phyloP scores from a whole-genome alignment of 2,329 filamentous ascomycete genomes.

The Botryotinia narcissicola region DNA sequence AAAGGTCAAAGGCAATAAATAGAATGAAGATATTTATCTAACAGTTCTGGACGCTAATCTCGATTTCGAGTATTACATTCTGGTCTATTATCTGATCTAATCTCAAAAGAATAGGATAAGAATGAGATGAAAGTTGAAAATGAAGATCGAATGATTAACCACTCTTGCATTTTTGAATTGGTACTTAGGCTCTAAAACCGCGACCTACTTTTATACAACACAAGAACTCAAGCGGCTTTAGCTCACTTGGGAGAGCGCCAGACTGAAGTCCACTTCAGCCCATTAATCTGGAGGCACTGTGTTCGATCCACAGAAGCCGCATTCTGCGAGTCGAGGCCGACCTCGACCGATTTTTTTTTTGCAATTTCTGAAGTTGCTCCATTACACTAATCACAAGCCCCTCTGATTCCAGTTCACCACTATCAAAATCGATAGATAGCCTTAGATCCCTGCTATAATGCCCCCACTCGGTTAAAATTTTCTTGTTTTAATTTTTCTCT shows the following conservation, averaged over 20 bases:
- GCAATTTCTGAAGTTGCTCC: background rate
- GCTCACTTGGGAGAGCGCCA: background rate
- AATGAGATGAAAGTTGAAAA: background rate
- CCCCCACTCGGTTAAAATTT: background rate
- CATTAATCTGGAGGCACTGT: background rate
- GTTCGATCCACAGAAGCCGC: background rate
- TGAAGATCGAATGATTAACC: background rate
- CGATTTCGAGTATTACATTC: background rate
- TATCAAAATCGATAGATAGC: background rate
- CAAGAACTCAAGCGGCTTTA: background rate
- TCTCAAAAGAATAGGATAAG: background rate
- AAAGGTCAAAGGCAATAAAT: background rate
- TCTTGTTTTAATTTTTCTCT: background rate
- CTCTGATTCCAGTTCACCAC: background rate
- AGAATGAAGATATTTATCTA: background rate
- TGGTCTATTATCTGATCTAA: background rate
- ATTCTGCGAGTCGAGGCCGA: background rate
- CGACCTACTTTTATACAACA: accelerated
- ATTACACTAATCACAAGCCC: background rate
- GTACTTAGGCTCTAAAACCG: accelerated
- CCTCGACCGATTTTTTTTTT: background rate
- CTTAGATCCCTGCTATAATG: background rate
- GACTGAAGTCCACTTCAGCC: background rate
- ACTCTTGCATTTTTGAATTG: background rate
- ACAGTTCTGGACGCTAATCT: background rate